Percentiles rank a stretch among this genome's conserved stretches.
These are phyloP conservation scores for Leccinum pallidistipes DNA, from an alignment of 1,284 basidiomycete species.

Conservation along the genomic window DNA sequence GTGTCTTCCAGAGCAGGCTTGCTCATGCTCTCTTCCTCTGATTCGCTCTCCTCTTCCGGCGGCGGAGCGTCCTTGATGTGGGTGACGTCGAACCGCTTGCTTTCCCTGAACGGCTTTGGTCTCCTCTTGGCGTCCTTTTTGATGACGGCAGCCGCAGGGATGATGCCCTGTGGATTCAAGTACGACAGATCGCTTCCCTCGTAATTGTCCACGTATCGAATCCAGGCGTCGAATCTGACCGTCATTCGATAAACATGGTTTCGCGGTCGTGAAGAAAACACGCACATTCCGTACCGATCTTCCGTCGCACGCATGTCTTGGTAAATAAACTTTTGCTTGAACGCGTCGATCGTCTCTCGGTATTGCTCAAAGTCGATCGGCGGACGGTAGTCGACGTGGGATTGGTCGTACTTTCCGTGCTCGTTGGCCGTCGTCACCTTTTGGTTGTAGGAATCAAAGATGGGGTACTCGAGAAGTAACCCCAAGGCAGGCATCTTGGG, in stretches of 20 bases:
- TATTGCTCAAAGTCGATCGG: slow-evolving; percentile 73
- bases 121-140: slow-evolving; percentile 55
- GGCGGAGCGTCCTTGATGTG: slow-evolving; percentile 48
- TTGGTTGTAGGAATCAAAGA: slow-evolving; percentile 81
- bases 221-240: slow-evolving; percentile 73
- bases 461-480: slow-evolving; percentile 90
- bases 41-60: slow-evolving; percentile 52
- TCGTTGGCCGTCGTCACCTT: slow-evolving; percentile 63
- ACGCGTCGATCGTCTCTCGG: slow-evolving; percentile 64
- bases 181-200: slow-evolving; percentile 68
- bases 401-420: slow-evolving; percentile 44
- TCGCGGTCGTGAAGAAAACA: slow-evolving; percentile 18
- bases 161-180: slow-evolving; percentile 67
- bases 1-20: slow-evolving; percentile 63
- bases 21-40: slow-evolving; percentile 54
- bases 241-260: background rate
- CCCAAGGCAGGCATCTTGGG: slow-evolving; percentile 98
- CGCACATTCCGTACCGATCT: slow-evolving; percentile 76
- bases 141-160: slow-evolving; percentile 67
- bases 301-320: slow-evolving; percentile 83
- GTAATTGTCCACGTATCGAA: slow-evolving; percentile 68
- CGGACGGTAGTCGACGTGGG: slow-evolving; percentile 58
- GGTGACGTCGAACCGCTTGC: slow-evolving; percentile 62
- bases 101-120: slow-evolving; percentile 64
- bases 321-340: slow-evolving; percentile 87